These are phyloP conservation scores for Paxillus involutus DNA, from an alignment of 768 basidiomycete genomes.

Conservation along the genomic window DNA sequence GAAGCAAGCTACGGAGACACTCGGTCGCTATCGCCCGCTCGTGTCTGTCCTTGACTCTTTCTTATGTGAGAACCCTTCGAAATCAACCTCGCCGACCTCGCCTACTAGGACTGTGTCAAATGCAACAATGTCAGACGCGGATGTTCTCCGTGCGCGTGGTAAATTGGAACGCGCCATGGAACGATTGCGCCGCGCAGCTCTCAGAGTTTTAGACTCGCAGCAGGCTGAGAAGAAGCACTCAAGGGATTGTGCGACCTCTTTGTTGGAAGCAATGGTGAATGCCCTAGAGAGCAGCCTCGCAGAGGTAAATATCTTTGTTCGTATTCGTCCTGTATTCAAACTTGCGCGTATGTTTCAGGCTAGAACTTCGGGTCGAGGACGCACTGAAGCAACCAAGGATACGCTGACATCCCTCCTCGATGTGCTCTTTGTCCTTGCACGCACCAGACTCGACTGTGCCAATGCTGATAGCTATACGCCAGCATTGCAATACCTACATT, in stretches of 20 bases:
- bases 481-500: conserved; percentile 47
- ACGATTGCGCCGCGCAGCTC: conserved; percentile 49
- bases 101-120: background rate
- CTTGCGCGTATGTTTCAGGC: conserved; percentile 2
- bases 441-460: conserved; percentile 37
- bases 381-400: conserved; percentile 31
- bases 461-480: conserved; percentile 47
- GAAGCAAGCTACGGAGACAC: conserved; percentile 14
- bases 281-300: conserved; percentile 31
- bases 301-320: conserved; percentile 25
- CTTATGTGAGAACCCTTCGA: background rate
- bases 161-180: conserved; percentile 66
- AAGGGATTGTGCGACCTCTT: conserved; percentile 12
- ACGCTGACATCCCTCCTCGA: conserved; percentile 49
- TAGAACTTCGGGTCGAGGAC: background rate
- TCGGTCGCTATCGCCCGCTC: conserved; percentile 21
- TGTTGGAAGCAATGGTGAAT: conserved; percentile 39
- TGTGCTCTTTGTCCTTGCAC: conserved; percentile 54
- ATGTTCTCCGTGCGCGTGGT: conserved; percentile 35
- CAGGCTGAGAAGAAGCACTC: conserved; percentile 8
- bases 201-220: conserved; percentile 45
- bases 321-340: background rate
- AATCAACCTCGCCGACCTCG: background rate
- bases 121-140: conserved; percentile 4
- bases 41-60: conserved; percentile 10